Base-by-base conservation (phyloP, 257 asterid species). In the Capsicum baccatum region DNA sequence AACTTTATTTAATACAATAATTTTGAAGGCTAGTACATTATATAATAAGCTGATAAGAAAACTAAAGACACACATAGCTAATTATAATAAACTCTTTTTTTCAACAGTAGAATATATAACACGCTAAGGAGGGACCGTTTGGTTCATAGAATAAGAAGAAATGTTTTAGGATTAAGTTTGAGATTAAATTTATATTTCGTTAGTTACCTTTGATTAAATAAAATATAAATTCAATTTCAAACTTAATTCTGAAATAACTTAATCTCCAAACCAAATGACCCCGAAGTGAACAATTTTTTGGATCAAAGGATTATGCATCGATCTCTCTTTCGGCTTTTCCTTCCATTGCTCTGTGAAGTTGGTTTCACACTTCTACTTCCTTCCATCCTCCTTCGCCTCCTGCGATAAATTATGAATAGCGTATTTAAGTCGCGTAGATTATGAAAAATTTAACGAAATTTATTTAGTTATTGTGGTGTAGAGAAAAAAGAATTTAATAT, bases 221-320 rank as follows among this genome's bases (percentile, higher is more conserved):
- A 21, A 63, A 17, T 64, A 64, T 33, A 64, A 33, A 26, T 60
- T 60, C 2, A 60, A 58, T 16, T 8, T 16, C 21, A 58, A 58
- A 16, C 19, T 10, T 21, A 10, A 19, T 10, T 62, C 5, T 62
- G 16, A 21, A 62, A 62, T 63, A 63, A 26, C 33, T 26, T 26
- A 0, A 0, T 26, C 9, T 0, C 0, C 9, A 15, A 63, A 10
- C 0, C 70, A 5, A 63, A 12, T 2, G 2, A 11, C 37, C 17
- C 16, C 44, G 5, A 63, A 64, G 9, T 11, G 5, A 26, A 64
- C 17, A 48, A 0, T 12, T 33, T 16, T 35, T 35, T 16, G 9
- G 15, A 52, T 76, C 48, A 76, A 9, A 76, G 81, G 21, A 76
- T 76, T 52, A 57, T 52, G 63, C 81, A 76, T 76, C 81, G 81